These are phyloP conservation scores for Leishmania major DNA, from an alignment of 208 protist genomes.

Conservation along the genomic window DNA sequence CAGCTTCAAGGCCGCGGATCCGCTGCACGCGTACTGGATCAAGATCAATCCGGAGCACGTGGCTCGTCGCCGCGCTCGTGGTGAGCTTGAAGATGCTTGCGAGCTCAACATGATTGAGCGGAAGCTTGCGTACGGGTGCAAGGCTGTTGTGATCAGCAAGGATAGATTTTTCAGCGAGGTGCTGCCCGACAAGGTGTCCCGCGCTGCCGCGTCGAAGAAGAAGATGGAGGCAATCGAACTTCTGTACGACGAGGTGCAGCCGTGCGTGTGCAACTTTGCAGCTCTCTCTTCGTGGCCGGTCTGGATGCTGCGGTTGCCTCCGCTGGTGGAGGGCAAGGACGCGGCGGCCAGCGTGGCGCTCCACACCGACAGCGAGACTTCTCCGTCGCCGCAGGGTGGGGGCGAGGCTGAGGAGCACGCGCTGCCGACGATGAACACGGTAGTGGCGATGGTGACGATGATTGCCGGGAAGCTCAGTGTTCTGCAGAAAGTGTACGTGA, in stretches of 20 bases:
- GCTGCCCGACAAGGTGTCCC: constrained; percentile 24
- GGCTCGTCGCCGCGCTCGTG: constrained; percentile 40
- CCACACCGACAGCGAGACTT: constrained; percentile 18
- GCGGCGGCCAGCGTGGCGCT: neutral
- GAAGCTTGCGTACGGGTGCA: constrained; percentile 80
- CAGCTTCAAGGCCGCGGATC: constrained; percentile 49
- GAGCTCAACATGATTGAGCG: constrained; percentile 72
- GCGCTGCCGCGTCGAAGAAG: constrained; percentile 13
- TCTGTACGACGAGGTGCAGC: constrained; percentile 42
- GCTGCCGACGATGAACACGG: constrained; percentile 25
- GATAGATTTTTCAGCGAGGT: constrained; percentile 32
- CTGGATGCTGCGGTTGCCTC: constrained; percentile 43
- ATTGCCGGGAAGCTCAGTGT: constrained; percentile 60
- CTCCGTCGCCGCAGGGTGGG: neutral
- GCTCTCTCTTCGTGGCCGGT: constrained; percentile 50
- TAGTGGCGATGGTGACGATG: constrained; percentile 53
- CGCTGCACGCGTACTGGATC: constrained; percentile 78
- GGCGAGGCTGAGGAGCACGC: constrained; percentile 3
- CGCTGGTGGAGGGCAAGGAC: constrained; percentile 11
- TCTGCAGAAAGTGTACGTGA: constrained; percentile 63
- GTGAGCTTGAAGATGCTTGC: constrained; percentile 47
- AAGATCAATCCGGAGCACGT: constrained; percentile 69
- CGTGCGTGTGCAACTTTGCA: constrained; percentile 57
- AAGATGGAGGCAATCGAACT: constrained; percentile 20
- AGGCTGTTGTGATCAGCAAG: constrained; percentile 29